Base-by-base conservation (phyloP, 208 protist species). In the Crithidia bombi region DNA sequence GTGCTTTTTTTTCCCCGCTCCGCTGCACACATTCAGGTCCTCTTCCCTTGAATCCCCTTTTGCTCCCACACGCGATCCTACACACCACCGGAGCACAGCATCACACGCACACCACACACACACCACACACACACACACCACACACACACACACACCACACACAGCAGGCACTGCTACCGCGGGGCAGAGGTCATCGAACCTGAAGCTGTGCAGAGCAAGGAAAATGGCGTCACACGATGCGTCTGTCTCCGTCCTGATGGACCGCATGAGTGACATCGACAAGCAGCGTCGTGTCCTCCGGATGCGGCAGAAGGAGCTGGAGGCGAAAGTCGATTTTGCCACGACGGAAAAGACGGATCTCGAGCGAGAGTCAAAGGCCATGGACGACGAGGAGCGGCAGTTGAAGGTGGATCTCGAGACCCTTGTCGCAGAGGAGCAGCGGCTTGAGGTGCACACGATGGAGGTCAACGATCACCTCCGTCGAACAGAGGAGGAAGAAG, bases 221-320 rank as follows among this genome's bases (percentile, higher is more conserved):
- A 30, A 28, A 46, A 81, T 77, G 56, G 54, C 72, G 32, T 46
- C 69, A 0, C 35, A 55, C 26, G 85, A 96, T 69, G 73, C 76
- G 0, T 86, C 81, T 6, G 82, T 83, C 1, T 57, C 65, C 5
- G 73, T 58, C 0, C 77, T 96, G 47, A 90, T 96, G 62, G 84
- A 91, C 23, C 83, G 83, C 44, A 84, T 94, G 51, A 87, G 87
- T 32, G 78, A 83, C 17, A 78, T 94, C n/a, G 89, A 96, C 49
- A 88, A 79, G 51, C 80, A 86, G 55, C 87, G 89, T 0, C 80
- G 90, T 17, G 44, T 96, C 44, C 69, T 92, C 19, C 70, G 75
- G 30, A 91, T 93, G 78, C 75, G 69, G 11, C 78, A 85, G 51
- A 91, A 92, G 57, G 87, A 94, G 69, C 65, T 83, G 14, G 87